phyloP scores from a whole-genome alignment of 352 stramenopile genomes.

The Halophytophthora batemanensis region DNA sequence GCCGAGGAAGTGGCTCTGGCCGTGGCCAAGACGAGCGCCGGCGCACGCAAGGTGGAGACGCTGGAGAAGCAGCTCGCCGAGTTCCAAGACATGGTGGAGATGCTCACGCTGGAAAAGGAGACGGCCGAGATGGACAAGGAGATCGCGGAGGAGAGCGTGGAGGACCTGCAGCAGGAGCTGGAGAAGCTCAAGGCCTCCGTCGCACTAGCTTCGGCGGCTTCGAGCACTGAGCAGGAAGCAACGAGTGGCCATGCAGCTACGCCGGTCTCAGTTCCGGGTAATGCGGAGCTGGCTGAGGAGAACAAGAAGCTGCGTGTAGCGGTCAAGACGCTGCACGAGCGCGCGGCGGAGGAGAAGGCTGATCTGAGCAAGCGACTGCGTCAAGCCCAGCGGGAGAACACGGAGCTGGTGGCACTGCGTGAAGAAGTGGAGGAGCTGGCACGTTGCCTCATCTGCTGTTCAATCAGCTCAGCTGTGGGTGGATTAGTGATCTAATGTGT shows the following conservation, averaged over 20 bases:
- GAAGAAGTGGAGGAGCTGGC: slow-evolving; percentile 76
- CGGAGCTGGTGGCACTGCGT: slow-evolving; percentile 54
- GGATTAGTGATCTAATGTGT: neutral
- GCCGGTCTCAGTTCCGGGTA: slow-evolving; percentile 8
- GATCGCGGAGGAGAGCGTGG: slow-evolving; percentile 80
- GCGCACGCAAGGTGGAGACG: slow-evolving; percentile 63
- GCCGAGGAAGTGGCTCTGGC: slow-evolving; percentile 71
- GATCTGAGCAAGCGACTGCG: slow-evolving; percentile 80
- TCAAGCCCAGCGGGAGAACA: slow-evolving; percentile 68
- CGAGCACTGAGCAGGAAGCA: slow-evolving; percentile 38
- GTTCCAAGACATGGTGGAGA: slow-evolving; percentile 81
- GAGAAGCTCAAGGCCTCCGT: slow-evolving; percentile 71
- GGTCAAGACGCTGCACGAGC: slow-evolving; percentile 82
- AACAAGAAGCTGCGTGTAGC: slow-evolving; percentile 82
- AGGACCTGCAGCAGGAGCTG: slow-evolving; percentile 68
- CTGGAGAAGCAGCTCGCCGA: slow-evolving; percentile 67
- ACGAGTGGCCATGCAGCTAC: neutral
- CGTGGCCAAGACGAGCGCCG: slow-evolving; percentile 65
- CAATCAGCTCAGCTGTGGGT: neutral
- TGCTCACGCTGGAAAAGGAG: slow-evolving; percentile 85
- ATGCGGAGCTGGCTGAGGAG: slow-evolving; percentile 59
- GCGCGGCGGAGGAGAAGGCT: slow-evolving; percentile 73
- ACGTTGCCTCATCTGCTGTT: slow-evolving; percentile 16
- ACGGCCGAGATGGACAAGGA: slow-evolving; percentile 88
- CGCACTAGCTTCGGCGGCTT: slow-evolving; percentile 39